Evolutionary conservation across 192 early-diverging fungal genomes (phyloP).

Genomic region (Rhizophagus clarus): DNA sequence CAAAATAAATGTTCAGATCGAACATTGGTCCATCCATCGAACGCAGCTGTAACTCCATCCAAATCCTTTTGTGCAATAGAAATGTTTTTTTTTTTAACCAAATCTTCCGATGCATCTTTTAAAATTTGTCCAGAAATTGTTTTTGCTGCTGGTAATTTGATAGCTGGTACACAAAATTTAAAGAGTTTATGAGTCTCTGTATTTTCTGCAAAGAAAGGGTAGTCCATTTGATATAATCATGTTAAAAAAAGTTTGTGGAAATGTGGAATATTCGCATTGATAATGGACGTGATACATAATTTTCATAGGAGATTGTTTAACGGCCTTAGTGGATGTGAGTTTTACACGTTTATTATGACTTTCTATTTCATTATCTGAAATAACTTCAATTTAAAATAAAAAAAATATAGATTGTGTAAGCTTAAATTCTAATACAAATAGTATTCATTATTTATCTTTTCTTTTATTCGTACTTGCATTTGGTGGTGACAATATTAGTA

Average conservation of each 20-base stretch:
- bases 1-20: conserved; percentile 2
- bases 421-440: no score
- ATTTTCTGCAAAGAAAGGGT: background rate
- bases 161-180: background rate
- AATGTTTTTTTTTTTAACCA: background rate
- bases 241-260: background rate
- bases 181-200: background rate
- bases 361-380: no score
- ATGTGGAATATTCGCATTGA: background rate
- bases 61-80: background rate
- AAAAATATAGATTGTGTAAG: no score
- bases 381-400: no score
- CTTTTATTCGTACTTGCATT: no score
- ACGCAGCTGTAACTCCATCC: background rate
- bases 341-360: no score
- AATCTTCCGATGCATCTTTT: background rate
- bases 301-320: background rate
- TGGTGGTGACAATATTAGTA: no score
- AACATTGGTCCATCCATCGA: conserved; percentile 18
- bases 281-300: background rate
- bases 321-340: background rate
- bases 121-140: background rate
- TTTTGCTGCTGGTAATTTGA: background rate
- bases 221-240: background rate
- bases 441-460: no score